phyloP scores from a whole-genome alignment of 768 basidiomycete genomes.

The Lepiota brunneoincarnata region DNA sequence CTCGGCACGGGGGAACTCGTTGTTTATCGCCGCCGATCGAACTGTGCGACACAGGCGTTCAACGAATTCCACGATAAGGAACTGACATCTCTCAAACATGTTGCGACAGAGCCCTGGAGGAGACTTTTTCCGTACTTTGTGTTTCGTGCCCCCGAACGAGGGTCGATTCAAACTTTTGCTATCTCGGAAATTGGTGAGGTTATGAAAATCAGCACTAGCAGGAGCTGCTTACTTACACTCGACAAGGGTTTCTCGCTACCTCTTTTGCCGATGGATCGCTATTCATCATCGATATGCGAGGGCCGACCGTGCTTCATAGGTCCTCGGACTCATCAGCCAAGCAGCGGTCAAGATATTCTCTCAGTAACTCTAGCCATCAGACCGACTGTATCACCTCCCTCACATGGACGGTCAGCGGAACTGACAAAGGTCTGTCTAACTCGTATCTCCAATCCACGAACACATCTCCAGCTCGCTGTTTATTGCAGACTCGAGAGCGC shows the following conservation, averaged over 20 bases:
- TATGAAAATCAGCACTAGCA: not conserved
- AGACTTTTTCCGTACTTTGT: conserved; percentile 63
- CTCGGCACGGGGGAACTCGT: conserved; percentile 56
- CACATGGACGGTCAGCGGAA: conserved; percentile 62
- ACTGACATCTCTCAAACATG: conserved; percentile 51
- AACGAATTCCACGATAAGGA: conserved; percentile 39
- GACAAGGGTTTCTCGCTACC: conserved; percentile 74
- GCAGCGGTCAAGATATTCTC: conserved; percentile 32
- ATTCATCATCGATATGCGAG: conserved; percentile 70
- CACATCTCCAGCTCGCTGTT: not conserved
- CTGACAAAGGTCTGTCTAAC: conserved; percentile 44
- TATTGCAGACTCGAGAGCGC: conserved; percentile 38
- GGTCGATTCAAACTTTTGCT: conserved; percentile 51
- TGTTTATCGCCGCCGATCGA: conserved; percentile 37
- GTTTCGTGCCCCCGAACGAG: conserved; percentile 34
- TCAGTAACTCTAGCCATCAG: conserved; percentile 34
- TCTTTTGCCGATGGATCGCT: conserved; percentile 61
- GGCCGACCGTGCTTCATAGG: conserved; percentile 63
- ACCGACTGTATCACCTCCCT: conserved; percentile 51
- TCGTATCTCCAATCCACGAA: not conserved
- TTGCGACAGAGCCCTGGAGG: conserved; percentile 33
- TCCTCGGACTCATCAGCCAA: conserved; percentile 33
- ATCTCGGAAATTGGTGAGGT: conserved; percentile 71
- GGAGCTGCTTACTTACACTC: conserved; percentile 3
- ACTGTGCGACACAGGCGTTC: conserved; percentile 9